Percentiles rank a stretch among this genome's conserved stretches.
Evolutionary conservation across 1,284 basidiomycete species (phyloP).

Genomic region (Irpex lacteus): DNA sequence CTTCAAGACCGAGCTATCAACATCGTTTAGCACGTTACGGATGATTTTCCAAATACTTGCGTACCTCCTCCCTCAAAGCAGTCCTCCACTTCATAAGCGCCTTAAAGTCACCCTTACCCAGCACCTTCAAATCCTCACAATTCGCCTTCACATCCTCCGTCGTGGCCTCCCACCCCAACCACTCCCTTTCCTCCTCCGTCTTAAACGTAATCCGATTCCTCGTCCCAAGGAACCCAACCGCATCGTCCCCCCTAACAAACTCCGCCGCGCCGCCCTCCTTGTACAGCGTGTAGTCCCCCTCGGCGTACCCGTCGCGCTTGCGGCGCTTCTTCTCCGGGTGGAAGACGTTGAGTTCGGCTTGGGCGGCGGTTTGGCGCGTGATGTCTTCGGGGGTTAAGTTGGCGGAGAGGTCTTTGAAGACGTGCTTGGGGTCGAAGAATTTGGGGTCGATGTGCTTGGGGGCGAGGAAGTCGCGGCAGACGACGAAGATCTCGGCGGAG

Average conservation of each 20-base stretch:
- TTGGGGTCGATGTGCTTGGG: constrained; percentile 97
- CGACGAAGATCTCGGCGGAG: constrained; percentile 99
- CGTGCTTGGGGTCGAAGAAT: constrained; percentile 96
- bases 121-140: constrained; percentile 91
- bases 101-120: constrained; percentile 98
- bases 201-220: constrained; percentile 85
- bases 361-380: constrained; percentile 50
- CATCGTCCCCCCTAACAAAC: constrained; percentile 73
- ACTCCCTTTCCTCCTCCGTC: constrained; percentile 85
- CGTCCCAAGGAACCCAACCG: constrained; percentile 80
- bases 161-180: constrained; percentile 73
- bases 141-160: constrained; percentile 81
- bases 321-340: constrained; percentile 96
- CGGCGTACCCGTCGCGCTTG: constrained; percentile 93
- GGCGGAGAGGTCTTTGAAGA: constrained; percentile 88
- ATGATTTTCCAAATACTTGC: too few species aligned
- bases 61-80: constrained; percentile 79
- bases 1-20: constrained; percentile 74
- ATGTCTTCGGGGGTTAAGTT: constrained; percentile 40
- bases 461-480: constrained; percentile 93
- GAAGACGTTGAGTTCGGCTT: constrained; percentile 86
- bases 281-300: constrained; percentile 92
- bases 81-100: constrained; percentile 88
- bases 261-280: constrained; percentile 72
- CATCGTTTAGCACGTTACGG: neutral